Percentiles rank a stretch among this genome's conserved stretches.
Conservation (phyloP, 2,329 filamentous ascomycete species). For the Bertia moriformis region DNA sequence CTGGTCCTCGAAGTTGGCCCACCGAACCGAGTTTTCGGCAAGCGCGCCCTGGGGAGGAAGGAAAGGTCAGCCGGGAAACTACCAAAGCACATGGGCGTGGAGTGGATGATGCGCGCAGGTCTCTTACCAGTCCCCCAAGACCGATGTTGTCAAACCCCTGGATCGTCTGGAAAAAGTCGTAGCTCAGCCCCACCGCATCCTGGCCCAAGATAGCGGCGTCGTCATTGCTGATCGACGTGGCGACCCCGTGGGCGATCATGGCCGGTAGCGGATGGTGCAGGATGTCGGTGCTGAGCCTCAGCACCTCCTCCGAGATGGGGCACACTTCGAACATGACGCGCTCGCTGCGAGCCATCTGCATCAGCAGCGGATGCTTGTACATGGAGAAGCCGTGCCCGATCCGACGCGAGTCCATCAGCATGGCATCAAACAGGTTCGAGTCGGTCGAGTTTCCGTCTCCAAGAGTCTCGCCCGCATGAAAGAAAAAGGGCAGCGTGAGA, state of each 20-base stretch:
- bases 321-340: constrained; percentile 53
- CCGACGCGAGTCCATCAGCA: constrained; percentile 47
- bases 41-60: constrained; percentile 3
- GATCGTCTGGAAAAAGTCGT: constrained; percentile 55
- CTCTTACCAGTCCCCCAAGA: constrained; percentile 41
- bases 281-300: constrained; percentile 45
- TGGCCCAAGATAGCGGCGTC: constrained; percentile 51
- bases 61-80: too few relatives aligned
- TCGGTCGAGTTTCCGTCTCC: constrained; percentile 47
- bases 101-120: constrained; percentile 51
- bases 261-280: constrained; percentile 49
- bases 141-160: constrained; percentile 56
- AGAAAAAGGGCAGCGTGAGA: constrained; percentile 57
- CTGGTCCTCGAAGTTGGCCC: constrained; percentile 6
- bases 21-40: constrained; percentile 6
- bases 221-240: constrained; percentile 50
- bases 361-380: constrained; percentile 54
- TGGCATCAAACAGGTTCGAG: constrained; percentile 53
- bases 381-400: constrained; percentile 55
- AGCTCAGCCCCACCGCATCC: constrained; percentile 42
- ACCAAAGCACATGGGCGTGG: constrained; percentile 49
- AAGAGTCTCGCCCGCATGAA: constrained; percentile 55
- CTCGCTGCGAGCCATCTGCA: constrained; percentile 52
- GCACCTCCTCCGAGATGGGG: constrained; percentile 51
- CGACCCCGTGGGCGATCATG: constrained; percentile 46